phyloP scores from a whole-genome alignment of 305 asterid genomes.

The Withania somnifera region DNA sequence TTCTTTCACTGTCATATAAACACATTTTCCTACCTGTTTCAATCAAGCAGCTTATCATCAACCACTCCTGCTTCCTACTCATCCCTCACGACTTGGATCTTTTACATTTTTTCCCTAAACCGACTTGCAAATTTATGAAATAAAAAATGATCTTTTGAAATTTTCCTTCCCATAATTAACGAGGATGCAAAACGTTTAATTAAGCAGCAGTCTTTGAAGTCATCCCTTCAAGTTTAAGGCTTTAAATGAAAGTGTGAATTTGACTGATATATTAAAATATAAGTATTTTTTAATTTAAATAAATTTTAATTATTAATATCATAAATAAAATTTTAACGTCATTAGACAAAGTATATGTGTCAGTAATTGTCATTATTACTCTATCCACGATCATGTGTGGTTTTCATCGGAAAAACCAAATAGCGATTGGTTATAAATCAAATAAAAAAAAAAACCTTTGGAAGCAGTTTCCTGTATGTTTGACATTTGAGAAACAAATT shows the following conservation, averaged over 20 bases:
- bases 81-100: background rate
- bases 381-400: too few relatives aligned
- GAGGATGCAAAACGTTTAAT: background rate
- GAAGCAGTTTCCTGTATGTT: background rate
- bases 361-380: too few relatives aligned
- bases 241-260: too few relatives aligned
- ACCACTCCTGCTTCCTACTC: background rate
- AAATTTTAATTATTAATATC: too few relatives aligned
- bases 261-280: too few relatives aligned
- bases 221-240: too few relatives aligned
- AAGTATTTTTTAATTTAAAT: too few relatives aligned
- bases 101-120: background rate
- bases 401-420: too few relatives aligned
- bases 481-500: background rate
- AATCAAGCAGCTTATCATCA: slow-evolving; percentile 7
- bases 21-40: slow-evolving; percentile 1
- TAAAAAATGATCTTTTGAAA: background rate
- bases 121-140: background rate
- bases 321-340: too few relatives aligned
- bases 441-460: background rate
- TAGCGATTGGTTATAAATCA: background rate
- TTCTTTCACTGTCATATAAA: background rate
- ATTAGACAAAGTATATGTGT: too few relatives aligned
- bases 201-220: background rate
- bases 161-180: background rate